Percentiles rank a stretch among this genome's conserved stretches.
phyloP scores from a whole-genome alignment of 1,284 basidiomycete species.

The Tilletiopsis washingtonensis region DNA sequence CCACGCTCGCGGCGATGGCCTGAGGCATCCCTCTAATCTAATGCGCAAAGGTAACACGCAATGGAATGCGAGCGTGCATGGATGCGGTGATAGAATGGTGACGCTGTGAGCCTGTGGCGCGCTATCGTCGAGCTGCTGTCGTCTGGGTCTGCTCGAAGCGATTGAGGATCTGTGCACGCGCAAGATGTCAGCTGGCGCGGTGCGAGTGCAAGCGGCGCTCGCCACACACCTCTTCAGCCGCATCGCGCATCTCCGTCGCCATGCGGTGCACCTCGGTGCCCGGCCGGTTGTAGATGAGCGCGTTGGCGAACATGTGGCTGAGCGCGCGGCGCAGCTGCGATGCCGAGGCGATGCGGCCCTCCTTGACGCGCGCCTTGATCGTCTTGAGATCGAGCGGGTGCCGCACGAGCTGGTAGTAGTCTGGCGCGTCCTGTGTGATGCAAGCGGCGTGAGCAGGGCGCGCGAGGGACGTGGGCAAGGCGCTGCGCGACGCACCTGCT shows the following conservation, averaged over 20 bases:
- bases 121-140: no score
- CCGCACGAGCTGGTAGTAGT: conserved; percentile 38
- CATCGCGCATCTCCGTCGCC: conserved; percentile 40
- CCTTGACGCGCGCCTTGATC: conserved; percentile 39
- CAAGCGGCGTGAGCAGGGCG: no score
- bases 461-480: not conserved
- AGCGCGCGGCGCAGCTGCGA: conserved; percentile 27
- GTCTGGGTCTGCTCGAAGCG: conserved; percentile 23
- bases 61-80: no score
- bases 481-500: conserved; percentile 4
- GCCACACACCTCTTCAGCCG: conserved; percentile 25
- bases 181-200: not conserved
- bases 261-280: conserved; percentile 42
- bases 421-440: conserved; percentile 33
- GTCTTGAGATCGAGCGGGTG: conserved; percentile 41
- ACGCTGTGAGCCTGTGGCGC: no score
- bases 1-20: no score
- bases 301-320: conserved; percentile 41
- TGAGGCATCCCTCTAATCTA: no score
- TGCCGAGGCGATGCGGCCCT: conserved; percentile 22
- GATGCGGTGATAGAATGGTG: no score
- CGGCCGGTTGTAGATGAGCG: conserved; percentile 39
- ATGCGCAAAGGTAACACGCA: no score
- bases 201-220: not conserved
- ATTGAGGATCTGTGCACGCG: conserved; percentile 12